phyloP scores from a whole-genome alignment of 129 eudicot genomes.

The Helianthus annuus region DNA sequence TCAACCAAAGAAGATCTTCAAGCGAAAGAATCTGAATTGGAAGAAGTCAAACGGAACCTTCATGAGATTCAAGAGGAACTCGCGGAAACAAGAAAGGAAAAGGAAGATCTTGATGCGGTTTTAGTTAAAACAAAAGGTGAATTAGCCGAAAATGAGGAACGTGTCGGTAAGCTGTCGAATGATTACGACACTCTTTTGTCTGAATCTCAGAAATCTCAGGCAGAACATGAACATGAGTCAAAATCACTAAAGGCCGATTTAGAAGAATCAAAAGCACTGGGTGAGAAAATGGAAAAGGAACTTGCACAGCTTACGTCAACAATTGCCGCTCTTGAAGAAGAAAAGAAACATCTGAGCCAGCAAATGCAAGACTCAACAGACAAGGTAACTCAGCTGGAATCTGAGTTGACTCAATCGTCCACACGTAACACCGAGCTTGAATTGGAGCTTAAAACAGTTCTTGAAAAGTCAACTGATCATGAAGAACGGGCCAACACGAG shows the following conservation, averaged over 20 bases:
- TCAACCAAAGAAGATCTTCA: conserved; percentile 52
- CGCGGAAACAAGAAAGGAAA: conserved; percentile 41
- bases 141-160: conserved; percentile 50
- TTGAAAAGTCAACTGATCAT: conserved; percentile 55
- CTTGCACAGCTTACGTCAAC: conserved; percentile 39
- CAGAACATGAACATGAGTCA: conserved; percentile 56
- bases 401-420: conserved; percentile 49
- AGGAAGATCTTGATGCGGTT: conserved; percentile 38
- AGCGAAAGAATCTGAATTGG: conserved; percentile 57
- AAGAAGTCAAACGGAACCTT: conserved; percentile 55
- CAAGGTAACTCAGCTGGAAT: conserved; percentile 44
- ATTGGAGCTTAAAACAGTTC: conserved; percentile 54
- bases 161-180: conserved; percentile 49
- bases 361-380: conserved; percentile 50
- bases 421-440: conserved; percentile 60
- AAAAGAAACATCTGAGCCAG: conserved; percentile 45
- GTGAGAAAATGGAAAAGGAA: conserved; percentile 55
- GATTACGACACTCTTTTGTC: conserved; percentile 60
- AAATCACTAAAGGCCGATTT: conserved; percentile 32
- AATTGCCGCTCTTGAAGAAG: conserved; percentile 52
- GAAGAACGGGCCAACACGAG: conserved; percentile 60
- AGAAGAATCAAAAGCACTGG: conserved; percentile 56
- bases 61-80: conserved; percentile 52
- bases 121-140: background rate
- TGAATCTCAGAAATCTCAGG: conserved; percentile 47